These are phyloP conservation scores for Xylaria sp. DNA, from an alignment of 2,329 filamentous ascomycete species.

Conservation along the genomic window DNA sequence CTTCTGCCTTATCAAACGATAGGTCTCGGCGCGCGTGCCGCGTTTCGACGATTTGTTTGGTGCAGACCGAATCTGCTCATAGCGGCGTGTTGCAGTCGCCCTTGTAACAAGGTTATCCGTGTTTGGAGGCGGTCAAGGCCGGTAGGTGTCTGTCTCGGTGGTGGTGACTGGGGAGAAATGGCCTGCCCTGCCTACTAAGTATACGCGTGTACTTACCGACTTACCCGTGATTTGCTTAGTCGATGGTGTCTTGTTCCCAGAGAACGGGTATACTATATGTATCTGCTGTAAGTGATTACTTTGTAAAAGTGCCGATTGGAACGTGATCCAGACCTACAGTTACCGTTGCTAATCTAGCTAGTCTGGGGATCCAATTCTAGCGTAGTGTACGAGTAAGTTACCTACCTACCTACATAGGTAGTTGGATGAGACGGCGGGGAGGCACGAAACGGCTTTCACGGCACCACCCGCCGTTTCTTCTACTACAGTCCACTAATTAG, in stretches of 20 bases:
- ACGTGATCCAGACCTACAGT: conserved; percentile 19
- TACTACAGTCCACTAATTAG: neutral
- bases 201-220: conserved; percentile 4
- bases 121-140: conserved; percentile 32
- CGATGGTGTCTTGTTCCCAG: neutral
- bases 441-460: conserved; percentile 31
- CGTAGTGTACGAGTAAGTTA: neutral
- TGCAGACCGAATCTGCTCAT: conserved; percentile 11
- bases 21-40: conserved; percentile 27
- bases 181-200: neutral
- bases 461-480: conserved; percentile 27
- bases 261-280: conserved; percentile 2
- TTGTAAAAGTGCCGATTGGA: conserved; percentile 31
- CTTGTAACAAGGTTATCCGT: conserved; percentile 11
- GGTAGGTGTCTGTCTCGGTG: conserved; percentile 11
- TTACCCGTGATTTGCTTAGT: neutral
- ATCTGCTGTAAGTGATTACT: neutral
- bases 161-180: neutral
- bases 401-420: neutral
- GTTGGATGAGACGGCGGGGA: conserved; percentile 10
- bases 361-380: conserved; percentile 5
- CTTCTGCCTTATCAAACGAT: conserved; percentile 28
- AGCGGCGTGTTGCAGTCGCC: neutral
- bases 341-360: conserved; percentile 20
- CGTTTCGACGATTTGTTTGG: conserved; percentile 32